Evolutionary conservation across 2,329 filamentous ascomycete genomes (phyloP).

Genomic region (Thielaviopsis euricoi): DNA sequence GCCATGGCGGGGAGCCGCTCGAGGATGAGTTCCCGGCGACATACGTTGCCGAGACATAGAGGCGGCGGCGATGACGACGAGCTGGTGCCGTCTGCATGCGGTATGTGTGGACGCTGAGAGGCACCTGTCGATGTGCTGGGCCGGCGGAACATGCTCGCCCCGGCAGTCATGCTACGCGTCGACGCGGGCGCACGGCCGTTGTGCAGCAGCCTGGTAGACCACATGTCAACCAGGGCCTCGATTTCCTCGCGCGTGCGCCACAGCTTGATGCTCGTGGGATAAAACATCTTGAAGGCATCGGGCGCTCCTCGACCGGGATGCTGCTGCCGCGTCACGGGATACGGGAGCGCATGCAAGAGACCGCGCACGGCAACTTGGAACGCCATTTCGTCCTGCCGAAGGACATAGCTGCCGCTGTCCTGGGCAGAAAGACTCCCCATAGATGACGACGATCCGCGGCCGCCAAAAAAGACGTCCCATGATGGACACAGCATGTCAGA

Average conservation of each 20-base stretch:
- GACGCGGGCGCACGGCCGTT: slow-evolving; percentile 28
- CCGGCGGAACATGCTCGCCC: slow-evolving; percentile 33
- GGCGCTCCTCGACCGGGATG: slow-evolving; percentile 4
- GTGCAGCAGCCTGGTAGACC: slow-evolving; percentile 44
- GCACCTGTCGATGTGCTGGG: slow-evolving; percentile 17
- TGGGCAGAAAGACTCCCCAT: slow-evolving; percentile 25
- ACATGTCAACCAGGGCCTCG: slow-evolving; percentile 53
- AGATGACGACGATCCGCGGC: slow-evolving; percentile 19
- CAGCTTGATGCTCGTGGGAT: slow-evolving; percentile 66
- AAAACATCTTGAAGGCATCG: slow-evolving; percentile 81
- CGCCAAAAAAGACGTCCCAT: slow-evolving; percentile 50
- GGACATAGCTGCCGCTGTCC: slow-evolving; percentile 50
- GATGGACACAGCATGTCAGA: slow-evolving; percentile 72
- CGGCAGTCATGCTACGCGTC: slow-evolving; percentile 24
- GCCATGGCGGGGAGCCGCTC: slow-evolving; percentile 79
- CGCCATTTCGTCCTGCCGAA: slow-evolving; percentile 85
- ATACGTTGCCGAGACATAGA: slow-evolving; percentile 46
- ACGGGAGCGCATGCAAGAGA: slow-evolving; percentile 67
- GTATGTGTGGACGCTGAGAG: not conserved
- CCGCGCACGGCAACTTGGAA: slow-evolving; percentile 85
- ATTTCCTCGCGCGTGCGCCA: slow-evolving; percentile 76
- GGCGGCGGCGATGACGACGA: slow-evolving; percentile 25
- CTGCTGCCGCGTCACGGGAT: slow-evolving; percentile 55
- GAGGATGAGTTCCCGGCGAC: slow-evolving; percentile 58
- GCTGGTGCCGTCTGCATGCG: slow-evolving; percentile 9